Percentiles rank a stretch among this genome's conserved stretches.
Conservation (phyloP, 345 rosid species). For the Eucalyptus guilfoylei region DNA sequence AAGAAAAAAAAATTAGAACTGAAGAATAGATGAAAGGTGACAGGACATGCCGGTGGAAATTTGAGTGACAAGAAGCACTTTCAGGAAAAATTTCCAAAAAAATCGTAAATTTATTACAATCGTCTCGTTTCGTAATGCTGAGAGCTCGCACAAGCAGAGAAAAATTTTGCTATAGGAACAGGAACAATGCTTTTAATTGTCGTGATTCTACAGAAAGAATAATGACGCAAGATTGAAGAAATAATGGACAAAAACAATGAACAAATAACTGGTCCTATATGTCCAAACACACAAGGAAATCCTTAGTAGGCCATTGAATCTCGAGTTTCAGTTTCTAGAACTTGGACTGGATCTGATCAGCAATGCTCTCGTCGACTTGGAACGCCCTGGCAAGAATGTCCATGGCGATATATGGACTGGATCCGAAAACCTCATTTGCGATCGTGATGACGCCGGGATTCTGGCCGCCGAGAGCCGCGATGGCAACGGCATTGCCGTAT, state of each 20-base stretch:
- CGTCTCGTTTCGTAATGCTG: not conserved
- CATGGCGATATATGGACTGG: not conserved
- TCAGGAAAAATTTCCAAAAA: no score
- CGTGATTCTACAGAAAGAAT: not conserved
- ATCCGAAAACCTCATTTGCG: not conserved
- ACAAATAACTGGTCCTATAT: not conserved
- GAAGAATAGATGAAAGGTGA: no score
- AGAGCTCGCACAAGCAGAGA: not conserved
- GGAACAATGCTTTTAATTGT: not conserved
- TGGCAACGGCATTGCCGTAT: not conserved
- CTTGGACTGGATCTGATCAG: not conserved
- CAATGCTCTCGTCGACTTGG: not conserved
- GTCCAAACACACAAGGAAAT: not conserved
- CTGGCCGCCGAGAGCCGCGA: not conserved
- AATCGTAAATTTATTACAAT: no score
- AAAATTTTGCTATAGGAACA: not conserved
- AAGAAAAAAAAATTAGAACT: no score
- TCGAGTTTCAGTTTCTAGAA: not conserved
- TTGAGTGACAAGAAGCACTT: no score
- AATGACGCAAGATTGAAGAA: not conserved
- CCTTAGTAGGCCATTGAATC: not conserved
- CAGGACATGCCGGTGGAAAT: no score
- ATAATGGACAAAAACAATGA: not conserved
- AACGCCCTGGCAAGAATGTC: constrained; percentile 12
- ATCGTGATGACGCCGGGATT: not conserved